phyloP scores from a whole-genome alignment of 164 flowering plant species.

The Magnolia officinalis region DNA sequence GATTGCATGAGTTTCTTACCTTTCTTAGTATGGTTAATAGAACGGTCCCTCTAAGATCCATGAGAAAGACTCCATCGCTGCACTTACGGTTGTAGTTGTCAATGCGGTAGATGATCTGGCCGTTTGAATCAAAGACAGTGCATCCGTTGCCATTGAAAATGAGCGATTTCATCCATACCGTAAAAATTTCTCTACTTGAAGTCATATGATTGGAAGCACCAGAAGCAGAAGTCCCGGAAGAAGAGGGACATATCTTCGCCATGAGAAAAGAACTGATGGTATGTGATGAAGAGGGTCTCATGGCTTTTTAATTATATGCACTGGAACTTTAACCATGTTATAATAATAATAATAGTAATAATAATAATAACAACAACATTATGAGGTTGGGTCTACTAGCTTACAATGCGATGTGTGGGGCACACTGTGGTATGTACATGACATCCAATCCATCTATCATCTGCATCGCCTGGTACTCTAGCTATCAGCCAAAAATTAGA shows the following conservation, averaged over 20 bases:
- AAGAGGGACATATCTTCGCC: conserved; percentile 27
- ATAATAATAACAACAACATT: too few species aligned
- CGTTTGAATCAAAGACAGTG: conserved; percentile 31
- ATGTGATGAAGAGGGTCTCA: background rate
- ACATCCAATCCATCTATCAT: too few species aligned
- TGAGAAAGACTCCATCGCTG: conserved; percentile 26
- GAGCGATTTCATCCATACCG: conserved; percentile 46
- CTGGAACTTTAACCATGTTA: too few species aligned
- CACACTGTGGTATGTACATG: too few species aligned
- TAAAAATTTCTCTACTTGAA: conserved; percentile 21
- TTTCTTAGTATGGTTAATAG: conserved; percentile 27
- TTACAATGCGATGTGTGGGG: too few species aligned
- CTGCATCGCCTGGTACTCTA: too few species aligned
- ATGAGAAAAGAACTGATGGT: conserved; percentile 21
- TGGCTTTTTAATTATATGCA: background rate
- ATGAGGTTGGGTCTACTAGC: too few species aligned
- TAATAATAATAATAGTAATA: too few species aligned
- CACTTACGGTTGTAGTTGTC: conserved; percentile 34
- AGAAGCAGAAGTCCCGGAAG: background rate
- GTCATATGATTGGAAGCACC: conserved; percentile 3
- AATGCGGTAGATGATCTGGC: conserved; percentile 33
- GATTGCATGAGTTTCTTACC: conserved; percentile 14
- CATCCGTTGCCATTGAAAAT: conserved; percentile 36
- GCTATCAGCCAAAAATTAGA: too few species aligned
- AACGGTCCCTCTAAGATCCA: conserved; percentile 34